Evolutionary conservation across 768 basidiomycete species (phyloP).

Genomic region (Nidularia pulvinata): DNA sequence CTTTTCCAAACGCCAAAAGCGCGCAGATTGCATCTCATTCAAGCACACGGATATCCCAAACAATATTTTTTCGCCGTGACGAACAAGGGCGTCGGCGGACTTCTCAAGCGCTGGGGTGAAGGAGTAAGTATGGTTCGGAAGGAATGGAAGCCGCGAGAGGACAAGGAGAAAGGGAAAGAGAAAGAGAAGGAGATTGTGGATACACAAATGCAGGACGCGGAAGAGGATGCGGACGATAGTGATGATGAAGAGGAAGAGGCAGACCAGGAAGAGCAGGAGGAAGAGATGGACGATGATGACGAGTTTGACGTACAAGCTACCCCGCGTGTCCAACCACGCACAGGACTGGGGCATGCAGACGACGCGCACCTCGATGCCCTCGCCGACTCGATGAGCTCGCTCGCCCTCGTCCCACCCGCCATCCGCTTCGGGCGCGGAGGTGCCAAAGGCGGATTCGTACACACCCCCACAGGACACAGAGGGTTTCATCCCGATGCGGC

Average conservation of each 20-base stretch:
- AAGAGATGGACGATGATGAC: constrained; percentile 16
- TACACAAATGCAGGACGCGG: constrained; percentile 16
- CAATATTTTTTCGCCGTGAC: constrained; percentile 92
- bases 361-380: constrained; percentile 34
- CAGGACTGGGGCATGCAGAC: constrained; percentile 5
- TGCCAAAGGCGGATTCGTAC: constrained; percentile 48
- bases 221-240: constrained; percentile 17
- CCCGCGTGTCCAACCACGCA: constrained; percentile 17
- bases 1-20: constrained; percentile 73
- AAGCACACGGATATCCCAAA: constrained; percentile 82
- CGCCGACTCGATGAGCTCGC: constrained; percentile 38
- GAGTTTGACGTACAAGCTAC: constrained; percentile 17
- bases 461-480: constrained; percentile 16
- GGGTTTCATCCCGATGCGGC: background rate
- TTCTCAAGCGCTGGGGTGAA: constrained; percentile 80
- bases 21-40: constrained; percentile 80
- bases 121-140: constrained; percentile 79
- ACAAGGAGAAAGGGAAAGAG: constrained; percentile 6
- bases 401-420: constrained; percentile 64
- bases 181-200: constrained; percentile 22
- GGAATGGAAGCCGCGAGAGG: constrained; percentile 57
- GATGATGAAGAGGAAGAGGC: constrained; percentile 18
- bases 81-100: constrained; percentile 85
- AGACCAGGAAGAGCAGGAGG: constrained; percentile 15
- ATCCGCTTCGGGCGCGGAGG: constrained; percentile 78